phyloP scores from a whole-genome alignment of 345 rosid species.

The Acer negundo region DNA sequence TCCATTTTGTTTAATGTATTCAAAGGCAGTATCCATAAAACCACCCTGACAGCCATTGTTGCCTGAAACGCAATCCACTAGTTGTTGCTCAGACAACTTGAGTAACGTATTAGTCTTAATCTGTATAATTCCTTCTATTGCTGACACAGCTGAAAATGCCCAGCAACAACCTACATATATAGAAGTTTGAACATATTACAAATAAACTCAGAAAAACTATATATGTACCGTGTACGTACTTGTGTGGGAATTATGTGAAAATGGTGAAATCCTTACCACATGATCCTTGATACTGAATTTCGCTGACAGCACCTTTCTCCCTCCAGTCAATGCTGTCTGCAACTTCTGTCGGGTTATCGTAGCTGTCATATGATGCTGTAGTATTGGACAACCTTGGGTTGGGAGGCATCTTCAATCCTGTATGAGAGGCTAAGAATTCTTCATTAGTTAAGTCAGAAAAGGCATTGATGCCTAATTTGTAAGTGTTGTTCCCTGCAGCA shows the following conservation, averaged over 20 bases:
- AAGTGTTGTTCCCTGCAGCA: slow-evolving; percentile 26
- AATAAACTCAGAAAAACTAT: neutral
- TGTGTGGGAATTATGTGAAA: neutral
- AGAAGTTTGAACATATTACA: no score
- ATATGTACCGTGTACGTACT: no score
- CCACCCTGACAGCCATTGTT: slow-evolving; percentile 50
- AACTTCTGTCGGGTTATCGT: slow-evolving; percentile 14
- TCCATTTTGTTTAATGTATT: slow-evolving; percentile 26
- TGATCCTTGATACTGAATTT: slow-evolving; percentile 35
- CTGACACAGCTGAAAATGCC: slow-evolving; percentile 61
- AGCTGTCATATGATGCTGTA: slow-evolving; percentile 18
- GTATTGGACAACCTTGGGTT: neutral
- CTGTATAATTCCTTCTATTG: slow-evolving; percentile 40
- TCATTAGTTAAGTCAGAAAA: slow-evolving; percentile 41
- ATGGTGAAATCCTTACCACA: slow-evolving; percentile 34
- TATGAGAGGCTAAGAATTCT: slow-evolving; percentile 26
- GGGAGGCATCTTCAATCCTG: slow-evolving; percentile 19
- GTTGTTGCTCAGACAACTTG: slow-evolving; percentile 60
- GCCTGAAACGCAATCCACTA: slow-evolving; percentile 46
- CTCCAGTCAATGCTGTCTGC: slow-evolving; percentile 39
- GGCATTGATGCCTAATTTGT: slow-evolving; percentile 35
- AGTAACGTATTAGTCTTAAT: slow-evolving; percentile 37
- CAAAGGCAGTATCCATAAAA: slow-evolving; percentile 35
- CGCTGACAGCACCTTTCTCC: neutral
- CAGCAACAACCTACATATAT: slow-evolving; percentile 45